Base-by-base conservation (phyloP, 1,284 basidiomycete genomes). In the Meripilus lineatus region DNA sequence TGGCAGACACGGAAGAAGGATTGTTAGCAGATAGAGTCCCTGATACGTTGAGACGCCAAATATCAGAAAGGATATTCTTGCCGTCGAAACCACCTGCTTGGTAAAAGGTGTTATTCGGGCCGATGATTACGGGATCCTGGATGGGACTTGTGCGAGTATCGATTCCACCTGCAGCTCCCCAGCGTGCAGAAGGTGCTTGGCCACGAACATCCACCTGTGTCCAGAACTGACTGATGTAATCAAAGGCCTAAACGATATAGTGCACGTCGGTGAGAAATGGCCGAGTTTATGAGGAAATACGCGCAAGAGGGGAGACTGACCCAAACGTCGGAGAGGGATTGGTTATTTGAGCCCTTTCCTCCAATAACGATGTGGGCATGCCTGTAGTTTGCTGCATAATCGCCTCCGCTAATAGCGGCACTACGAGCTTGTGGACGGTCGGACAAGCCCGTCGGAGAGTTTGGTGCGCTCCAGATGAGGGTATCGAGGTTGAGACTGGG, bases 351-450 rank as follows among this genome's bases (percentile, higher is more conserved):
- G 33, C 68, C 80, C 59, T 72, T 75, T 20, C 86, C 86, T 25
- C 85, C 86, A 40, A 84, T 72, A n/a, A 89, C 66, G 37, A 86
- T 61, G 58, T 84, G 81, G 37, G 77, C 82, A 48, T 74, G 72
- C 30, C 86, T 85, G 58, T 87, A 84, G 81, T 80, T 89, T 13
- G 84, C 82, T 41, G 84, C 86, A 52, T 75, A 75, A 64, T 89
- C 86, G 36, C 68, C 64, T 6, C 82, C 87, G 38, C 72, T 67
- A 26, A 85, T 58, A 25, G 80, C 76, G 26, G 73, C 72, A 61
- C 75, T 79, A 54, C 87, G 70, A n/a, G 82, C 70, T 14, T 81
- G 67, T 13, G 87, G 86, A 7, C 63, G 58, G 1, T 55, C 54
- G 21, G 58, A 50, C 5, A 81, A 70, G 58, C 64, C 68, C 15